phyloP scores from a whole-genome alignment of 2,329 filamentous ascomycete genomes.

The Ophiostoma ulmi region DNA sequence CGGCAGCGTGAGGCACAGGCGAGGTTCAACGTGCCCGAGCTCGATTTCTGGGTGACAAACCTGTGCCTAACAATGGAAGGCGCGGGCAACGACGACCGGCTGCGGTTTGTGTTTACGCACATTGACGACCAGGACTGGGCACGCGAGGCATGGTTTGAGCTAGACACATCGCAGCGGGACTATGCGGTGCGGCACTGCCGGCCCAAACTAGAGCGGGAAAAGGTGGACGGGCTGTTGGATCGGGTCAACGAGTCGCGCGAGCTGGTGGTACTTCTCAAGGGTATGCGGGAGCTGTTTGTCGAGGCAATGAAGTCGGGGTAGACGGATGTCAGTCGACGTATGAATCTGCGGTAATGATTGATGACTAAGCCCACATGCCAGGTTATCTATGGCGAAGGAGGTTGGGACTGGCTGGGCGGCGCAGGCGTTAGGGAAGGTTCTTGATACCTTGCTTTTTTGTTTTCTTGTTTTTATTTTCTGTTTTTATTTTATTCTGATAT shows the following conservation, averaged over 20 bases:
- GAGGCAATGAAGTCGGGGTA: conserved; percentile 54
- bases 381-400: neutral
- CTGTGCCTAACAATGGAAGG: conserved; percentile 87
- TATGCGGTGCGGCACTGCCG: conserved; percentile 78
- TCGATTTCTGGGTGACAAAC: conserved; percentile 93
- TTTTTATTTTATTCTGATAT: neutral
- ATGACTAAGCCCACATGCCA: neutral
- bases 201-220: conserved; percentile 75
- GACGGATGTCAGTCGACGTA: neutral
- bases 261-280: conserved; percentile 67
- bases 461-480: neutral
- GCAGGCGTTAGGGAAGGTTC: conserved; percentile 7
- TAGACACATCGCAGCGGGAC: conserved; percentile 73
- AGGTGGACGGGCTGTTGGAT: conserved; percentile 71
- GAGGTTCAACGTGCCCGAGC: conserved; percentile 83
- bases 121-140: conserved; percentile 84
- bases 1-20: conserved; percentile 75
- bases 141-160: conserved; percentile 87
- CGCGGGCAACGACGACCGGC: conserved; percentile 71
- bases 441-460: conserved; percentile 9
- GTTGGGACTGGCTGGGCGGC: conserved; percentile 1
- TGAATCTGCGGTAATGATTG: neutral
- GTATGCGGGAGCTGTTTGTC: conserved; percentile 74
- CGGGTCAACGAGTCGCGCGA: conserved; percentile 76
- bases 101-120: conserved; percentile 87